Evolutionary conservation across 352 stramenopile genomes (phyloP).

Genomic region (Pythium oligandrum): DNA sequence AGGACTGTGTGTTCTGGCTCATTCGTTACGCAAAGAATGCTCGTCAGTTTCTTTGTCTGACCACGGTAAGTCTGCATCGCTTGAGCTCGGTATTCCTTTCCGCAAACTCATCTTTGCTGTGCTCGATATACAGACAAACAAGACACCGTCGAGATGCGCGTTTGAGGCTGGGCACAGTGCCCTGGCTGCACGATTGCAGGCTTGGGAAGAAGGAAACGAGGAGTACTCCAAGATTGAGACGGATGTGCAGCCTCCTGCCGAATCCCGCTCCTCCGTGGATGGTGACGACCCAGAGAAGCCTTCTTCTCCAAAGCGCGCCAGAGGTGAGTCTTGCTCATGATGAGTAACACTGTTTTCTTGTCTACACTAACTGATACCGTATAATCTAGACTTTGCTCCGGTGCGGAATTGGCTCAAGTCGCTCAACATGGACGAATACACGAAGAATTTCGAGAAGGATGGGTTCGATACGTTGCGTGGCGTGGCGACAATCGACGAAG

Average conservation of each 20-base stretch:
- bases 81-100: background rate
- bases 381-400: constrained; percentile 60
- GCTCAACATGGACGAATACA: constrained; percentile 87
- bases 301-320: no score
- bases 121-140: constrained; percentile 55
- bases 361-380: background rate
- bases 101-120: no score
- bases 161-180: constrained; percentile 83
- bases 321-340: background rate
- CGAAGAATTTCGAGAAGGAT: constrained; percentile 84
- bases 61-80: constrained; percentile 31
- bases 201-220: constrained; percentile 87
- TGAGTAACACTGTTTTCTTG: background rate
- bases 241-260: constrained; percentile 1
- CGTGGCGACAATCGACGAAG: constrained; percentile 83
- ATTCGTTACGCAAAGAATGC: constrained; percentile 65
- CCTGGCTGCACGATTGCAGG: constrained; percentile 66
- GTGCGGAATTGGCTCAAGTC: constrained; percentile 83
- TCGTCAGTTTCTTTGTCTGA: constrained; percentile 67
- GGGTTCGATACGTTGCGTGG: constrained; percentile 83
- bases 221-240: constrained; percentile 74
- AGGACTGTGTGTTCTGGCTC: constrained; percentile 81
- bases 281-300: no score
- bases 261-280: no score
- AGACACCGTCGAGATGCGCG: constrained; percentile 80